Conservation (phyloP, 2,329 filamentous ascomycete genomes). For the Epicoccum nigrum region DNA sequence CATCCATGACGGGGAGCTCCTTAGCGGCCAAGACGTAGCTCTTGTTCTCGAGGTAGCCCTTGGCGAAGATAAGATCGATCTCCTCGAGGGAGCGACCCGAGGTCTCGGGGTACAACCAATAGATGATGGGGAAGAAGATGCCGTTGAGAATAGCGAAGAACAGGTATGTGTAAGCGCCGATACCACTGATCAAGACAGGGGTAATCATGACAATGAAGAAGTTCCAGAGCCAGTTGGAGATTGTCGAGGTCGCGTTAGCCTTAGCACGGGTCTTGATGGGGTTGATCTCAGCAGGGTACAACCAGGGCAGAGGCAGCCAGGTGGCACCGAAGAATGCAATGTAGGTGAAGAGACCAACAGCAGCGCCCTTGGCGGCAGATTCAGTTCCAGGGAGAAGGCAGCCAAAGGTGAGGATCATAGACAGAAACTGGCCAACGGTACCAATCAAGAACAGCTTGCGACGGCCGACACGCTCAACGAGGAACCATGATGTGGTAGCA, state of each 20-base stretch:
- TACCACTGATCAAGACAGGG: slow-evolving; percentile 46
- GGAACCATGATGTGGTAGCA: slow-evolving; percentile 65
- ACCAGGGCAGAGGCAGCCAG: slow-evolving; percentile 69
- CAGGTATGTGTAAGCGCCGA: slow-evolving; percentile 52
- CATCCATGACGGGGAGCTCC: slow-evolving; percentile 43
- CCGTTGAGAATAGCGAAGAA: slow-evolving; percentile 61
- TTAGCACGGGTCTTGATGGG: slow-evolving; percentile 62
- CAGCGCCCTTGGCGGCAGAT: slow-evolving; percentile 54
- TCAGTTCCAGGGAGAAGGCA: slow-evolving; percentile 48
- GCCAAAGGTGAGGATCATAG: slow-evolving; percentile 50
- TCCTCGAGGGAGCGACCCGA: slow-evolving; percentile 58
- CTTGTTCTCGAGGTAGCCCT: slow-evolving; percentile 45
- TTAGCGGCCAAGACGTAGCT: slow-evolving; percentile 47
- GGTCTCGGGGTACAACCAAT: slow-evolving; percentile 64
- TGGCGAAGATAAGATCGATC: slow-evolving; percentile 58
- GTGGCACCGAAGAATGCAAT: slow-evolving; percentile 72
- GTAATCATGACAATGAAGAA: slow-evolving; percentile 54
- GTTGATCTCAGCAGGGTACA: slow-evolving; percentile 59
- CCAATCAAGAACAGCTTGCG: slow-evolving; percentile 52
- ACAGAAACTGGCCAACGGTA: slow-evolving; percentile 59
- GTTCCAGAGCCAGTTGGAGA: slow-evolving; percentile 63
- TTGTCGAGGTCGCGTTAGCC: slow-evolving; percentile 61
- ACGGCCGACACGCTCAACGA: slow-evolving; percentile 66
- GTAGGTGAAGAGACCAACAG: slow-evolving; percentile 70
- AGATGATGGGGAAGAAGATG: slow-evolving; percentile 59